A percentile compares a stretch with the other conserved stretches of the same genome.
Evolutionary conservation across 1,139 yeast species (phyloP).

Genomic region (Debaryomycetaceae sp.): DNA sequence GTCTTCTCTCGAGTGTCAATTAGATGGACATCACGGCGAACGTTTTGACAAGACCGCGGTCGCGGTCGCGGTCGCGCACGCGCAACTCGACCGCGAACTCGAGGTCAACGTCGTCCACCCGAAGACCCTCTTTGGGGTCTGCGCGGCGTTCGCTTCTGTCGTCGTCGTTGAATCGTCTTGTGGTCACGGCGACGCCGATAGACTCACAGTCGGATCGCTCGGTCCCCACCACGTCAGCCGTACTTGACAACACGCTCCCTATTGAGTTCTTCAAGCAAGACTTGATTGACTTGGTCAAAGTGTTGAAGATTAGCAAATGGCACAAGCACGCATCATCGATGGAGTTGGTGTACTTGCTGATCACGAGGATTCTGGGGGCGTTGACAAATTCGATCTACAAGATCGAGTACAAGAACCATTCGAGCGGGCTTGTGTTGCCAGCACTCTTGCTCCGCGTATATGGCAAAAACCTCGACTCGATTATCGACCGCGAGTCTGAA

Average conservation of each 20-base stretch:
- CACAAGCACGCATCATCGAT: constrained; percentile 49
- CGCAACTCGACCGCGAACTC: constrained; percentile 32
- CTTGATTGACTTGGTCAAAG: constrained; percentile 59
- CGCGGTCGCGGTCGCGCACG: constrained; percentile 36
- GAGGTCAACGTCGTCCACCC: constrained; percentile 31
- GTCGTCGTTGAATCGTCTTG: constrained; percentile 22
- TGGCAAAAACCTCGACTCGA: constrained; percentile 84
- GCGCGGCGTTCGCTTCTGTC: constrained; percentile 29
- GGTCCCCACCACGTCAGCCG: constrained; percentile 38
- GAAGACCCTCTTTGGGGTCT: constrained; percentile 31
- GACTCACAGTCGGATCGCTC: constrained; percentile 21
- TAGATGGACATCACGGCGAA: constrained; percentile 26
- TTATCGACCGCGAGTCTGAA: constrained; percentile 84
- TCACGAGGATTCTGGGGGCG: constrained; percentile 78
- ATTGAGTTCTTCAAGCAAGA: constrained; percentile 82
- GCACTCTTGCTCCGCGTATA: constrained; percentile 70
- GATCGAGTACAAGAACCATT: constrained; percentile 37
- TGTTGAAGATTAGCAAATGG: constrained; percentile 77
- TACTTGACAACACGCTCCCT: constrained; percentile 71
- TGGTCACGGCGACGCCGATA: constrained; percentile 25
- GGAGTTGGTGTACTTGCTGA: constrained; percentile 13
- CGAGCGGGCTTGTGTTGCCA: constrained; percentile 21
- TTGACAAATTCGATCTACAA: constrained; percentile 86
- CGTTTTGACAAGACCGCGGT: constrained; percentile 19
- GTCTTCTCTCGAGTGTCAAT: background rate